phyloP scores from a whole-genome alignment of 192 early-diverging fungal genomes.

The Mortierella antarctica region DNA sequence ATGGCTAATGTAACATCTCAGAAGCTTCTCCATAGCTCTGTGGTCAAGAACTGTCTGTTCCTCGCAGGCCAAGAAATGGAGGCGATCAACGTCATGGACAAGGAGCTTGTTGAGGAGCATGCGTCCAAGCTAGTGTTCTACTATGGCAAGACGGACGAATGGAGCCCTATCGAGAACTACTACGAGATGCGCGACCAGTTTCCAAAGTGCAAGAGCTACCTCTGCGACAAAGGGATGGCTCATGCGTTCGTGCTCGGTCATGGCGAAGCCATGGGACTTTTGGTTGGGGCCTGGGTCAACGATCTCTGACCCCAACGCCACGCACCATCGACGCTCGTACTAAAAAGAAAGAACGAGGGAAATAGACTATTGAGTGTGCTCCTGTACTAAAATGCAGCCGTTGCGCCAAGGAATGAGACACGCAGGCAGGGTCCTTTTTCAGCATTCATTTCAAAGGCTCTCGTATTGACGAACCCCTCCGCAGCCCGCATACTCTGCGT shows the following conservation, averaged over 20 bases:
- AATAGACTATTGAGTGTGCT: neutral
- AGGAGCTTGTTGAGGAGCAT: constrained; percentile 66
- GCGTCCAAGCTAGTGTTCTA: constrained; percentile 80
- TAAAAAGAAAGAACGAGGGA: neutral
- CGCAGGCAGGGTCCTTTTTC: no score
- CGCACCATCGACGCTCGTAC: neutral
- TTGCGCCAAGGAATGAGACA: no score
- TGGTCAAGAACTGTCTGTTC: constrained; percentile 71
- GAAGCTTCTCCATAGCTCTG: constrained; percentile 70
- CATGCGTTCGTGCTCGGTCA: constrained; percentile 85
- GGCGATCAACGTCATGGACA: constrained; percentile 71
- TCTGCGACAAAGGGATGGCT: constrained; percentile 79
- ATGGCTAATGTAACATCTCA: constrained; percentile 71
- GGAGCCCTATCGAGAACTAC: constrained; percentile 80
- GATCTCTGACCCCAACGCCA: constrained; percentile 9
- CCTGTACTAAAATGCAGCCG: no score
- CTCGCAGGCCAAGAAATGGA: constrained; percentile 85
- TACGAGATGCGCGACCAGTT: constrained; percentile 73
- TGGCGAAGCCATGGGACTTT: constrained; percentile 56
- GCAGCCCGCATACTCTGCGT: no score
- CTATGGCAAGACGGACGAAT: constrained; percentile 79
- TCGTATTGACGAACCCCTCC: no score
- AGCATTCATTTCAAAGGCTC: no score
- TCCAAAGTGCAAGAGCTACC: constrained; percentile 67
- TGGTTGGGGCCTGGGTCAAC: constrained; percentile 46